Evolutionary conservation across 225 moss, liverwort and hornwort genomes (phyloP), one percentile per base, ranked within the genome.

Genomic region (Straminergon stramineum): DNA sequence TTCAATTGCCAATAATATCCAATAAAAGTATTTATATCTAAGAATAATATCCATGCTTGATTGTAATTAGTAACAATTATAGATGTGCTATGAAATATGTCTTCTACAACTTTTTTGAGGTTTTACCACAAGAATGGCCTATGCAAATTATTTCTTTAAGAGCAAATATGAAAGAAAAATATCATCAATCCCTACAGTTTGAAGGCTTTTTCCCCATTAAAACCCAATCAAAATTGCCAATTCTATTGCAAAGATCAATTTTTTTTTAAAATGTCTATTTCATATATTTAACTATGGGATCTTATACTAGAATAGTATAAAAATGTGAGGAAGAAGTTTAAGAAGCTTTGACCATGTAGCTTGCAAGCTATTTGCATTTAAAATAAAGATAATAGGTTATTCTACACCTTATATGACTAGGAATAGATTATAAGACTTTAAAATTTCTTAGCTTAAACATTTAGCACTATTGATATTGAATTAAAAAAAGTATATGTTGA

Each of bases 41-140:
- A 68, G 6, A 67, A 67, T 37, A 67, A 0, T 21, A 67, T 10
- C 1, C 5, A 37, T 19, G 20, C 4, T 67, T 0, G 0, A 9
- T 37, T 68, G 37, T 37, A 21, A 68, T 37, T 68, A 37, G 37
- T 11, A 4, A 37, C 4, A 0, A 68, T 68, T 22, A 68, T 7
- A n/a, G 6, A 68, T 68, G 35, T 19, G 1, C 35, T 18, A 35
- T n/a, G 22, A n/a, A 68, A 12, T 12, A 69, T 21, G 7, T n/a
- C 22, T 21, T 67, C 5, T 35, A 67, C 35, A 22, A 37, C 0
- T 37, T 21, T 69, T n/a, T 69, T n/a, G 7, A 69, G 22, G 12
- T 37, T 69, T n/a, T n/a, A 69, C 22, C 6, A 69, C 22, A 23
- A 69, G 4, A 69, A 69, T n/a, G 10, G 13, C 7, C 11, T 22